Conservation (phyloP, 2,329 filamentous ascomycete species). For the Penicillium verrucosum region DNA sequence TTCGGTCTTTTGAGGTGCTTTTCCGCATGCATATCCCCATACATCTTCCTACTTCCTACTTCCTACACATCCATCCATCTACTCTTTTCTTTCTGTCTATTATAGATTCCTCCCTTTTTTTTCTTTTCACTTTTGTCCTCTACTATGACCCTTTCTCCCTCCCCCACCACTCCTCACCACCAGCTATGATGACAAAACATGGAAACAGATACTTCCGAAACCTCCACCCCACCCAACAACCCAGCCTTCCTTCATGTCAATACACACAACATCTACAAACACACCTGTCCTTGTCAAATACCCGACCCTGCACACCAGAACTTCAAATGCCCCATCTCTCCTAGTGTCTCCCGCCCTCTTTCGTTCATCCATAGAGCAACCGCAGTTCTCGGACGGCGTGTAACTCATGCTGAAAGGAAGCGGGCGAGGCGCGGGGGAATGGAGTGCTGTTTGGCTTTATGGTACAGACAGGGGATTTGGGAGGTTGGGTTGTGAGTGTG, state of each 20-base stretch:
- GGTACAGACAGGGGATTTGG: neutral
- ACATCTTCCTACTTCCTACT: neutral
- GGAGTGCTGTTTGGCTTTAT: neutral
- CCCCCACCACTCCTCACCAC: neutral
- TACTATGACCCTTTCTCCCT: neutral
- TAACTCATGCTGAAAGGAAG: slow-evolving; percentile 9
- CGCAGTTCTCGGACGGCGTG: slow-evolving; percentile 23
- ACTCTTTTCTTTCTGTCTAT: neutral
- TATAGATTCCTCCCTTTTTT: neutral
- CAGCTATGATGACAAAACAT: slow-evolving; percentile 42
- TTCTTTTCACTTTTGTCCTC: neutral
- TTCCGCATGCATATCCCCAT: neutral
- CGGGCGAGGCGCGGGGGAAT: neutral
- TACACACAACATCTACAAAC: neutral
- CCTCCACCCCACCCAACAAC: slow-evolving; percentile 7
- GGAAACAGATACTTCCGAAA: slow-evolving; percentile 45
- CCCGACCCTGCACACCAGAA: neutral
- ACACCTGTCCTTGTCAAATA: neutral
- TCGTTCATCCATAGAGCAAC: slow-evolving; percentile 16
- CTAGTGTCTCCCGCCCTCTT: neutral
- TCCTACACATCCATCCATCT: neutral
- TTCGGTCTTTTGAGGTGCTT: neutral
- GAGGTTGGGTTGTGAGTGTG: neutral
- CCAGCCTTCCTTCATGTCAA: neutral
- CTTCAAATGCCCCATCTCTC: slow-evolving; percentile 1